Percentiles rank a stretch among this genome's conserved stretches.
Evolutionary conservation across 306 rosid genomes (phyloP).

Genomic region (Ziziphus jujuba): DNA sequence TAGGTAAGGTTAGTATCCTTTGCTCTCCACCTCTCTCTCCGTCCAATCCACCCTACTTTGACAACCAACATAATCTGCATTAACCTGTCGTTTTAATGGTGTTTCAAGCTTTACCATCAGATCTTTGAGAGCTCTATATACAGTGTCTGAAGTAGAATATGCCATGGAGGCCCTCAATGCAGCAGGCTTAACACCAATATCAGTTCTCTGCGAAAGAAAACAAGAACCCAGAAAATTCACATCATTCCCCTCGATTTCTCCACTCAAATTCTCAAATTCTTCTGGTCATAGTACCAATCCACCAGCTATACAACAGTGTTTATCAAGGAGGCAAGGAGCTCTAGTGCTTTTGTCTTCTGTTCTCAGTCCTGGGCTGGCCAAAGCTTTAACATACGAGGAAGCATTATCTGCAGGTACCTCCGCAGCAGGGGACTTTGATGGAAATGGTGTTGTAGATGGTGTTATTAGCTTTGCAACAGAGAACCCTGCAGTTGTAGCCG

Average conservation of each 20-base stretch:
- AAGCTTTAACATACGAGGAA: conserved; percentile 82
- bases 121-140: conserved; percentile 28
- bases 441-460: conserved; percentile 49
- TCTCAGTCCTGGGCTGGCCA: conserved; percentile 51
- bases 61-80: conserved; percentile 7
- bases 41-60: conserved; percentile 19
- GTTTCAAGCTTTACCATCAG: conserved; percentile 21
- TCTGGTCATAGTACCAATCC: conserved; percentile 27
- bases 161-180: conserved; percentile 99
- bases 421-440: conserved; percentile 47
- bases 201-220: conserved; percentile 64
- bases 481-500: conserved; percentile 69
- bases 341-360: conserved; percentile 57
- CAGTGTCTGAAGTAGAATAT: conserved; percentile 35
- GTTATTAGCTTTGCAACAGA: conserved; percentile 57
- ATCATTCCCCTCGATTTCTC: conserved; percentile 33
- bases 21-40: conserved; percentile 9
- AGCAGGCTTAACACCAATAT: conserved; percentile 69
- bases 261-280: conserved; percentile 46
- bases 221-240: conserved; percentile 57
- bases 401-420: conserved; percentile 43
- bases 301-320: conserved; percentile 25
- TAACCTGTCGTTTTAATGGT: conserved; percentile 28
- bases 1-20: conserved; percentile 39
- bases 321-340: conserved; percentile 47